Base-by-base conservation (phyloP, 306 rosid species). In the Gleditsia sinensis region DNA sequence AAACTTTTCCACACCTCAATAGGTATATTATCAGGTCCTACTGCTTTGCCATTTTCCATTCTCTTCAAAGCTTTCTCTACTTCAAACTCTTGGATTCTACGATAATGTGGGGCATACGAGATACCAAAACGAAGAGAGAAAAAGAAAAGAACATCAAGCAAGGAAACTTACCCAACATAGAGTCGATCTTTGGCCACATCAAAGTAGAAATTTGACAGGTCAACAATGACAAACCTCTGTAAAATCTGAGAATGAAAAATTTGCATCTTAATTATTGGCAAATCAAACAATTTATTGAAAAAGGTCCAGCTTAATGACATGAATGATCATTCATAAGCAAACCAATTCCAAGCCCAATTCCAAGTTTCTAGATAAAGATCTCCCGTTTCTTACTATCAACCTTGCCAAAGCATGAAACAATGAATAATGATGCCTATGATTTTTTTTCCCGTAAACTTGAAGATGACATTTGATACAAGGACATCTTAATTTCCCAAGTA, bases 151-250 rank as follows among this genome's bases (percentile, higher is more conserved):
- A 36, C 25, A 8, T 20, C 1, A 49, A 59, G 34, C 11, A 40
- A 10, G 84, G 36, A 72, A 60, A 60, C 58, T 77, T 85, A 94
- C 99, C 99, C 97, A 63, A 92, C 96, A 70, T 94, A 94, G 62
- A 94, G 94, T 49, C 99, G 99, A 86, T 94, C 99, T 90, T 94
- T 94, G 69, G 97, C 97, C 50, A 90, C 92, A 79, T 94, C 99
- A 43, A 94, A 87, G 76, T 94, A 94, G 86, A 94, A 94, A 77
- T 86, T 94, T 56, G 99, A 94, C 40, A 94, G 87, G 90, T 92
- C 99, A 75, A 94, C 95, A 61, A 94, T 88, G 71, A 90, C 95
- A 79, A 94, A 94, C 81, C 96, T 86, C 87, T 94, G 99, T 67
- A 92, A 83, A 79, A 87, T 88, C 99, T 94, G 97, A 74, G 67